phyloP scores from a whole-genome alignment of 371 early-diverging fungal genomes.

The Cokeromyces recurvatus region DNA sequence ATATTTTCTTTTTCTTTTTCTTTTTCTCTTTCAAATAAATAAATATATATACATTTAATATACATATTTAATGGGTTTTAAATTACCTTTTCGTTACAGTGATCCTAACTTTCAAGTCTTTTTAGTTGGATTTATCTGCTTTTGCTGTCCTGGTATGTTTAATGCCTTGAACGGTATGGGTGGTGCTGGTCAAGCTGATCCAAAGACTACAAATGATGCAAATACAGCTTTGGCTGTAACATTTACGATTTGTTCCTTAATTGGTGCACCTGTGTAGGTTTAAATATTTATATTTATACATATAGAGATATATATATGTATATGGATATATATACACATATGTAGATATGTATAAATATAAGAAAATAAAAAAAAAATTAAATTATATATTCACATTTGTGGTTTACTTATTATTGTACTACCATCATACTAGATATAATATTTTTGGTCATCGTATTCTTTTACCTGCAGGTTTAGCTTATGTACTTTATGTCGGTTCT shows the following conservation, averaged over 20 bases:
- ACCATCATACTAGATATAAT: slow-evolving; percentile 39
- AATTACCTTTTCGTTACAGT: slow-evolving; percentile 45
- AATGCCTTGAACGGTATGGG: slow-evolving; percentile 74
- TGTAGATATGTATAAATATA: too few relatives aligned
- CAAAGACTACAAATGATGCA: slow-evolving; percentile 60
- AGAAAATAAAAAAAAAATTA: slow-evolving; percentile 3
- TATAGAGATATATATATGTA: too few relatives aligned
- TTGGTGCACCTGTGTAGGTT: slow-evolving; percentile 56
- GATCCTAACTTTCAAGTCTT: slow-evolving; percentile 61
- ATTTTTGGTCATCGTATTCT: slow-evolving; percentile 52
- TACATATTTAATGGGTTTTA: slow-evolving; percentile 20
- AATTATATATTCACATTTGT: not conserved
- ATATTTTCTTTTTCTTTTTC: slow-evolving; percentile 1
- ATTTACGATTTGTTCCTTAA: slow-evolving; percentile 62
- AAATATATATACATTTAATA: too few relatives aligned
- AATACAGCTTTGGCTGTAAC: slow-evolving; percentile 64
- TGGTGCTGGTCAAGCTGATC: slow-evolving; percentile 54
- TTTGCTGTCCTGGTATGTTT: slow-evolving; percentile 85
- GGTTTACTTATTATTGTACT: too few relatives aligned
- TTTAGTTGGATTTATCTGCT: slow-evolving; percentile 69
- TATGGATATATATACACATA: too few relatives aligned
- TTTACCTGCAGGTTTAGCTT: slow-evolving; percentile 50
- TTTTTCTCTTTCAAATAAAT: not conserved
- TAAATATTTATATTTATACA: too few relatives aligned
- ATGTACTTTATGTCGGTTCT: slow-evolving; percentile 57